phyloP scores from a whole-genome alignment of 1,284 basidiomycete genomes.

The Ceratobasidium sp. region DNA sequence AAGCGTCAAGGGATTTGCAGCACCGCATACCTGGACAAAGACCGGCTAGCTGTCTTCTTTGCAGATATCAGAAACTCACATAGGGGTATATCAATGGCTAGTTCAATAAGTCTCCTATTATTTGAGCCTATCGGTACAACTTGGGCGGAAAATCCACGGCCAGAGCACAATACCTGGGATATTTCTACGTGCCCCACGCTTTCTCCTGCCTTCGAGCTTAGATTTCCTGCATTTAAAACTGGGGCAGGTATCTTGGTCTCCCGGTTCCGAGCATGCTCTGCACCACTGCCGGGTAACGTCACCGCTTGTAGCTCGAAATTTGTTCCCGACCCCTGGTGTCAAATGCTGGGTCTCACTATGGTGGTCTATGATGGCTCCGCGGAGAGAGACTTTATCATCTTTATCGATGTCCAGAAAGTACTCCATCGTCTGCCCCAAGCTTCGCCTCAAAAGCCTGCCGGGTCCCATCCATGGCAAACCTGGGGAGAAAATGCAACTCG shows the following conservation, averaged over 20 bases:
- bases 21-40: neutral
- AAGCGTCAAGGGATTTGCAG: neutral
- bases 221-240: neutral
- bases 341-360: neutral
- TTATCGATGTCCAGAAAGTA: constrained; percentile 7
- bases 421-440: neutral
- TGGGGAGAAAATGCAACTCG: constrained; percentile 26
- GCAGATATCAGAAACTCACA: neutral
- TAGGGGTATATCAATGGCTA: neutral
- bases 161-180: neutral
- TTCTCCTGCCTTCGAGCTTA: neutral
- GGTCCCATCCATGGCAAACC: neutral
- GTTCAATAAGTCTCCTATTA: no score
- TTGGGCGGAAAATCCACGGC: no score
- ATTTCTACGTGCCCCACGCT: neutral
- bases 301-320: neutral
- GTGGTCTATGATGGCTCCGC: no score
- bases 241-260: neutral
- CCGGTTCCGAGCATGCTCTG: neutral
- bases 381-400: neutral
- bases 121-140: no score
- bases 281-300: neutral
- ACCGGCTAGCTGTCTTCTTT: neutral
- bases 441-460: neutral
- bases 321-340: neutral